A percentile compares a stretch with the other conserved stretches of the same genome.
phyloP scores from a whole-genome alignment of 2,329 filamentous ascomycete genomes.

The Alternaria arborescens region DNA sequence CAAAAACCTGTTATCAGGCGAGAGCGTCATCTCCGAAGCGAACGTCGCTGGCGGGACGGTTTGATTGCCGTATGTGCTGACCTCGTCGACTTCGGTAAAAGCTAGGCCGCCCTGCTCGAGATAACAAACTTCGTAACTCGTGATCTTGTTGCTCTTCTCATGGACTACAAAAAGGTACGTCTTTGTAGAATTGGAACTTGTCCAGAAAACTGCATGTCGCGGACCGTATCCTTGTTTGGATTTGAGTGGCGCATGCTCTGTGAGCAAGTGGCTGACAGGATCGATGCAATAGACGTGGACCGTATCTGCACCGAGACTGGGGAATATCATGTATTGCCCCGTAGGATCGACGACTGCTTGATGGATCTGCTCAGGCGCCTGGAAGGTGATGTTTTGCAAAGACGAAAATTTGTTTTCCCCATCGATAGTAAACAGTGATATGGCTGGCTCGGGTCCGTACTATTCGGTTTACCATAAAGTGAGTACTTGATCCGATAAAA shows the following conservation, averaged over 20 bases:
- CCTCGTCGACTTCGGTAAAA: conserved; percentile 61
- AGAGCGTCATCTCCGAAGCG: conserved; percentile 63
- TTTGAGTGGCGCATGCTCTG: conserved; percentile 56
- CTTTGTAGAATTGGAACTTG: conserved; percentile 12
- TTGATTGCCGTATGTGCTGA: conserved; percentile 49
- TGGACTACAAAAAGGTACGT: conserved; percentile 68
- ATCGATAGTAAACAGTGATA: conserved; percentile 44
- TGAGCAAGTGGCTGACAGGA: conserved; percentile 52
- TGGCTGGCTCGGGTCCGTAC: conserved; percentile 49
- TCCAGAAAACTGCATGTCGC: conserved; percentile 69
- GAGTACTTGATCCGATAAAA: neutral
- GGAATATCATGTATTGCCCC: conserved; percentile 68
- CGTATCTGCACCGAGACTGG: conserved; percentile 72
- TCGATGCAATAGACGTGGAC: conserved; percentile 68
- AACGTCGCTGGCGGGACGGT: conserved; percentile 52
- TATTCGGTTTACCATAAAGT: conserved; percentile 23
- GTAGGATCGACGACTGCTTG: conserved; percentile 72
- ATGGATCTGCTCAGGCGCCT: conserved; percentile 63
- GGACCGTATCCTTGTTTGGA: conserved; percentile 67
- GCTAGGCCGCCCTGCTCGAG: conserved; percentile 46
- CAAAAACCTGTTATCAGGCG: conserved; percentile 66
- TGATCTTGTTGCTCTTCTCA: conserved; percentile 67
- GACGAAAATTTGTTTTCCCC: conserved; percentile 19
- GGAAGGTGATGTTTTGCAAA: conserved; percentile 55
- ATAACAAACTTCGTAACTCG: conserved; percentile 66